A percentile compares a stretch with the other conserved stretches of the same genome.
phyloP scores from a whole-genome alignment of 2,329 filamentous ascomycete genomes.

The Trichocomaceae sp. region DNA sequence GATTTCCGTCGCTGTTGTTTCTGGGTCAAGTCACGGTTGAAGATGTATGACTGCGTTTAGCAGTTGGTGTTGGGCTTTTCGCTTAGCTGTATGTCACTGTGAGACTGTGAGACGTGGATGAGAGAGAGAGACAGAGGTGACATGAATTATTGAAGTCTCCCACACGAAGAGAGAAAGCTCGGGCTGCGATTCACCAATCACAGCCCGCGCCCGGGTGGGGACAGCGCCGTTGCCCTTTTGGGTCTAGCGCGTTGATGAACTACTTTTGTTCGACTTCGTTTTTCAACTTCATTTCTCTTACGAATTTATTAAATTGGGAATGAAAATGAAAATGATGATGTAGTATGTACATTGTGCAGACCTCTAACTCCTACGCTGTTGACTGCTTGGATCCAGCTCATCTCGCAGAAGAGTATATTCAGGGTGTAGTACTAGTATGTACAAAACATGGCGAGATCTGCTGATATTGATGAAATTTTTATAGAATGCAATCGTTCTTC shows the following conservation, averaged over 20 bases:
- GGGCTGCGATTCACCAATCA: conserved; percentile 3
- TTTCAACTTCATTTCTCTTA: not conserved
- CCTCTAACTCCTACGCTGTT: not conserved
- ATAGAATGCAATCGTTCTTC: not conserved
- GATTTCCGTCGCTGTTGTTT: not conserved
- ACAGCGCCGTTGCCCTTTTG: not conserved
- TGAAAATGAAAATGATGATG: not conserved
- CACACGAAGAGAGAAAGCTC: conserved; percentile 7
- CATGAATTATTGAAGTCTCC: not conserved
- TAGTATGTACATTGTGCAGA: not conserved
- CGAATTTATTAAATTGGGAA: too few relatives aligned
- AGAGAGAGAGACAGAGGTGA: not conserved
- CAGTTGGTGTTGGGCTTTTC: not conserved
- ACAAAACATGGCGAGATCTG: not conserved
- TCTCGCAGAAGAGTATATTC: not conserved
- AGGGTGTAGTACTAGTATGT: not conserved
- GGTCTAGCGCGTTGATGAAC: not conserved
- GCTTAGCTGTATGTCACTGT: too few relatives aligned
- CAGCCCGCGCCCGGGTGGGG: not conserved
- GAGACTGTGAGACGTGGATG: not conserved
- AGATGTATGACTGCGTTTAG: not conserved
- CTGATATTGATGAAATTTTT: not conserved
- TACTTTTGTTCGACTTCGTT: not conserved
- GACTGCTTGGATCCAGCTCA: not conserved
- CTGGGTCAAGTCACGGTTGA: not conserved